Evolutionary conservation across 2,329 filamentous ascomycete species (phyloP), one percentile per base, ranked within the genome.

Genomic region (Trichoderma guizhouense): DNA sequence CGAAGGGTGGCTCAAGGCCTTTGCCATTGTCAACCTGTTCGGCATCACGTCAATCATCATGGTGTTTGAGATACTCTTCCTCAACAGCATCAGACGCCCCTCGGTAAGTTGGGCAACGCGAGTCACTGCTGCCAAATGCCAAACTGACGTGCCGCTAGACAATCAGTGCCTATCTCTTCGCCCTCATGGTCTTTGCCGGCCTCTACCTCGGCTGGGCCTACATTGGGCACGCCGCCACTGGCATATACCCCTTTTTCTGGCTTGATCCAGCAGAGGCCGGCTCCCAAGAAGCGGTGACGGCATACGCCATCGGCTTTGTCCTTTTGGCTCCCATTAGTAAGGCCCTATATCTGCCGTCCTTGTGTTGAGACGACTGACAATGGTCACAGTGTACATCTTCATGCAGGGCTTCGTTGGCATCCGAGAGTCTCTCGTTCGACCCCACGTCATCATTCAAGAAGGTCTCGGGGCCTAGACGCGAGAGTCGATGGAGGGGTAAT

Each of bases 1-100:
- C 1, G 79, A 85, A 53, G 85, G 83, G 43, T 85, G 83, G 79
- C 84, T 86, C 77, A 82, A 83, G 72, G 72, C 81, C 2, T 87
- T 85, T 74, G 80, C 81, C 72, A 79, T 86, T 61, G 75, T 86
- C 75, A 86, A 85, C 64, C 73, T 87, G 57, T 86, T 84, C 76
- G 81, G 77, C 9, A 77, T 85, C 70, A 82, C 82, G 3, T 82
- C 85, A 5, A 63, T 82, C 36, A 79, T 86, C 72, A 85, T 84
- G 74, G 73, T 83, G 9, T 71, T 84, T 36, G 86, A 88, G 79
- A 82, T 84, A 0, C 71, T 85, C 39, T 80, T 82, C 71, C 80
- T 88, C 79, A 88, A 88, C 78, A 87, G 85, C 76, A 86, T 88
- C 79, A 85, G 84, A 75, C 83, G 84, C 66, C 85, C 83, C 66